Evolutionary conservation across 2,329 filamentous ascomycete species (phyloP).

Genomic region (Tolypocladium album): DNA sequence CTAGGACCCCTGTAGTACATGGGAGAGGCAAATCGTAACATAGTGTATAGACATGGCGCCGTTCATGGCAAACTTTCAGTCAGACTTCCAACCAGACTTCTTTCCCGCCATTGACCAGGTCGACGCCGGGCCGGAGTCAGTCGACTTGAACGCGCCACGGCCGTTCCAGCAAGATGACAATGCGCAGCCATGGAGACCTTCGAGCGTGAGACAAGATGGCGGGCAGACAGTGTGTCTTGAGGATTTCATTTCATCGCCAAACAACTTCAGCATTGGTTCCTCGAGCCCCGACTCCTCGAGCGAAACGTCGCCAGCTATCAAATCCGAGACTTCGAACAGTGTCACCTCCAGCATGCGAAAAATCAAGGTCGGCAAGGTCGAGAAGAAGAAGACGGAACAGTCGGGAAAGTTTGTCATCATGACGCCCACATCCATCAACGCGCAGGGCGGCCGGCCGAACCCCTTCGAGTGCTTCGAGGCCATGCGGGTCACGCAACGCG

Average conservation of each 20-base stretch:
- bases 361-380: conserved; percentile 30
- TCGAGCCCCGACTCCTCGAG: conserved; percentile 16
- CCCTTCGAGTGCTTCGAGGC: conserved; percentile 45
- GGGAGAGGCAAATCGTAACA: neutral
- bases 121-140: conserved; percentile 4
- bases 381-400: conserved; percentile 31
- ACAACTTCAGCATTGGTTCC: conserved; percentile 7
- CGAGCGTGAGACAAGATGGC: conserved; percentile 18
- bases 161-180: conserved; percentile 24
- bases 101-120: conserved; percentile 15
- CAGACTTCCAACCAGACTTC: conserved; percentile 17
- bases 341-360: conserved; percentile 27
- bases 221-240: conserved; percentile 27
- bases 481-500: conserved; percentile 40
- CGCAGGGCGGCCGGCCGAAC: conserved; percentile 38
- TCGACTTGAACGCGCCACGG: conserved; percentile 25
- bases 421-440: conserved; percentile 41
- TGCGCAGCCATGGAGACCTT: conserved; percentile 29
- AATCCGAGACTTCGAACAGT: conserved; percentile 15
- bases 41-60: conserved; percentile 15
- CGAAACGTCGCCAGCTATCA: conserved; percentile 16
- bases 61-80: conserved; percentile 20
- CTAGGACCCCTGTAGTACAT: neutral
- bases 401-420: conserved; percentile 43
- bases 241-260: conserved; percentile 23